Percentiles rank a stretch among this genome's conserved stretches.
Conservation (phyloP, 2,329 filamentous ascomycete genomes). For the Nannizzia gypsea region DNA sequence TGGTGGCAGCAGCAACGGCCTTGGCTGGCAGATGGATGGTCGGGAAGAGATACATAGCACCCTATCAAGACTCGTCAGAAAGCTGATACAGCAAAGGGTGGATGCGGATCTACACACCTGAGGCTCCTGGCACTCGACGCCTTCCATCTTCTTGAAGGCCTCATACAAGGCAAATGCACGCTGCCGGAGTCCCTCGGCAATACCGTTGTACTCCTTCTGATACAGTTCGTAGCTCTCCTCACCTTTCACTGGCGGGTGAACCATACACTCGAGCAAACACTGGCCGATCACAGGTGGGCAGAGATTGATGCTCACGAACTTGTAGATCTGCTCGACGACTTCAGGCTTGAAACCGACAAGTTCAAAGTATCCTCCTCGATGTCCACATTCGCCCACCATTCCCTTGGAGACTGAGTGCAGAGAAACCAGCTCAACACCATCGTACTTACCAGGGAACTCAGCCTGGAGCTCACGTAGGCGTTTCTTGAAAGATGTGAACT, state of each 20-base stretch:
- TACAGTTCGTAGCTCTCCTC: conserved; percentile 78
- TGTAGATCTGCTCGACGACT: conserved; percentile 92
- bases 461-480: conserved; percentile 69
- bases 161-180: conserved; percentile 77
- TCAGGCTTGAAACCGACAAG: conserved; percentile 75
- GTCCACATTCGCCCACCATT: conserved; percentile 97
- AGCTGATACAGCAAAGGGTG: neutral
- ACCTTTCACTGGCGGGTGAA: conserved; percentile 78
- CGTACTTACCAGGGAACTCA: conserved; percentile 61
- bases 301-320: conserved; percentile 93
- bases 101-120: conserved; percentile 42
- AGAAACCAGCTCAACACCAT: conserved; percentile 76
- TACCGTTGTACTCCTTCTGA: conserved; percentile 69
- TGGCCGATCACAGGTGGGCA: conserved; percentile 92
- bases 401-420: conserved; percentile 93
- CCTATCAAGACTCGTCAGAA: conserved; percentile 39
- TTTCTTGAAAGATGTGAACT: conserved; percentile 94
- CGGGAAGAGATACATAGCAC: conserved; percentile 98
- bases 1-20: conserved; percentile 61
- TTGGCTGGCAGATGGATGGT: conserved; percentile 70
- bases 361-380: conserved; percentile 96
- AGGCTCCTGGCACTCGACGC: conserved; percentile 77
- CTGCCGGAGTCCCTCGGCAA: conserved; percentile 64
- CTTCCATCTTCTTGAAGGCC: conserved; percentile 90
- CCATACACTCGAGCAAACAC: conserved; percentile 94